Conservation (phyloP, 2,329 filamentous ascomycete species). For the Fusarium sp. region DNA sequence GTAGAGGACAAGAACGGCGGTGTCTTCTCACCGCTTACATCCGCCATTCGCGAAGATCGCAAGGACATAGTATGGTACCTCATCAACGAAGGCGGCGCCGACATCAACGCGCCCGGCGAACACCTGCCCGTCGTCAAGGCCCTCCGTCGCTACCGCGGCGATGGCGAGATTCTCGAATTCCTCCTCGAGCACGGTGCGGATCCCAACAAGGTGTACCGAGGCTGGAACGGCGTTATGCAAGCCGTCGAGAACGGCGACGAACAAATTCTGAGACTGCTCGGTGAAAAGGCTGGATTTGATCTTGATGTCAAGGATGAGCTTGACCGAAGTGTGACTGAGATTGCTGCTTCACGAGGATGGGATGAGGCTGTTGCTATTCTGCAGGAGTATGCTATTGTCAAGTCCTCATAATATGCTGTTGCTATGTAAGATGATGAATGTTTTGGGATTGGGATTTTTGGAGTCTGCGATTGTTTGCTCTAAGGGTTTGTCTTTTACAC, state of each 20-base stretch:
- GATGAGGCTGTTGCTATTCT: slow-evolving; percentile 65
- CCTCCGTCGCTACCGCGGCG: slow-evolving; percentile 66
- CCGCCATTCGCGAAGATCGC: slow-evolving; percentile 71
- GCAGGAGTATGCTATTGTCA: slow-evolving; percentile 24
- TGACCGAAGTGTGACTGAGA: slow-evolving; percentile 65
- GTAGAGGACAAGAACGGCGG: slow-evolving; percentile 79
- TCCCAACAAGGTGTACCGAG: slow-evolving; percentile 74
- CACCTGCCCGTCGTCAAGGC: slow-evolving; percentile 78
- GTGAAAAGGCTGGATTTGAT: slow-evolving; percentile 62
- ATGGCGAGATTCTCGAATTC: slow-evolving; percentile 71
- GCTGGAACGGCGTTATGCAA: slow-evolving; percentile 74
- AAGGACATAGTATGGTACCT: slow-evolving; percentile 71
- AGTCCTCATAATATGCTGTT: slow-evolving; percentile 17
- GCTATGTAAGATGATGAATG: slow-evolving; percentile 38
- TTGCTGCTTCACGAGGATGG: slow-evolving; percentile 68
- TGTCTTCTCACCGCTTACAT: slow-evolving; percentile 76
- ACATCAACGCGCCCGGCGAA: slow-evolving; percentile 75
- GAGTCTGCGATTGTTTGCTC: slow-evolving; percentile 32
- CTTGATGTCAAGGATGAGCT: slow-evolving; percentile 64
- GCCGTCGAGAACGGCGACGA: slow-evolving; percentile 72
- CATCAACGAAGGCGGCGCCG: slow-evolving; percentile 69
- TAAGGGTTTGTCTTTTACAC: slow-evolving; percentile 11
- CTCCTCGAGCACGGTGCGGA: slow-evolving; percentile 73
- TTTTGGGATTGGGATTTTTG: slow-evolving; percentile 20
- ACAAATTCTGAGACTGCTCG: slow-evolving; percentile 63